These are phyloP conservation scores for Syncephalis fuscata DNA, from an alignment of 371 early-diverging fungal species.

Conservation along the genomic window DNA sequence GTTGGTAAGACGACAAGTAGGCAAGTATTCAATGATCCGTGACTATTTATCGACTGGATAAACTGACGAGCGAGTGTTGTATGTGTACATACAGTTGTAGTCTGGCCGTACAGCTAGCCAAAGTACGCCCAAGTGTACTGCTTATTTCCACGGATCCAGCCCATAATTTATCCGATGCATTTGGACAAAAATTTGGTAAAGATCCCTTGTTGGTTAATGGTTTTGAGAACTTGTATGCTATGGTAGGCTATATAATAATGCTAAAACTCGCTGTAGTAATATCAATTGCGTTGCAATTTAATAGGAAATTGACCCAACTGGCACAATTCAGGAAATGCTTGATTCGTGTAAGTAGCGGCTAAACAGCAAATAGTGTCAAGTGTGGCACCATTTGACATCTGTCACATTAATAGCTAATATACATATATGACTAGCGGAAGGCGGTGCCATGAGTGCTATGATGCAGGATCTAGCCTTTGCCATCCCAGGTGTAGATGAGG, in stretches of 20 bases:
- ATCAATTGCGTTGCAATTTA: not conserved
- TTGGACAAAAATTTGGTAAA: constrained; percentile 95
- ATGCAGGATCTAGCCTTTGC: constrained; percentile 94
- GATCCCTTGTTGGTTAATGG: constrained; percentile 90
- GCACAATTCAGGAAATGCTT: constrained; percentile 93
- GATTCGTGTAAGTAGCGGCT: constrained; percentile 66
- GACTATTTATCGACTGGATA: too few relatives aligned
- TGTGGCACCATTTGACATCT: not conserved
- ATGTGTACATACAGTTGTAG: constrained; percentile 38
- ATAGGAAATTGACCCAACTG: constrained; percentile 95
- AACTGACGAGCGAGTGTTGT: too few relatives aligned
- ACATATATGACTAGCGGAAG: constrained; percentile 23
- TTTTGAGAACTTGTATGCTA: constrained; percentile 86
- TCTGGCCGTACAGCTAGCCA: constrained; percentile 80
- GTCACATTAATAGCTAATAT: not conserved
- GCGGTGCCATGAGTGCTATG: constrained; percentile 67
- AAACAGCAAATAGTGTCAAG: too few relatives aligned
- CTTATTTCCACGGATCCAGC: constrained; percentile 98
- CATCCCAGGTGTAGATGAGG: constrained; percentile 98
- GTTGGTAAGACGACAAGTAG: constrained; percentile 58
- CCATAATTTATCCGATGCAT: constrained; percentile 97
- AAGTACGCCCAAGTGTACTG: constrained; percentile 84
- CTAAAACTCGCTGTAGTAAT: too few relatives aligned
- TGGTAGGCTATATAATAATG: constrained; percentile 34
- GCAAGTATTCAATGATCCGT: not conserved